Evolutionary conservation across 345 rosid species (phyloP), one percentile per base, ranked within the genome.

Genomic region (Euclidium syriacum): DNA sequence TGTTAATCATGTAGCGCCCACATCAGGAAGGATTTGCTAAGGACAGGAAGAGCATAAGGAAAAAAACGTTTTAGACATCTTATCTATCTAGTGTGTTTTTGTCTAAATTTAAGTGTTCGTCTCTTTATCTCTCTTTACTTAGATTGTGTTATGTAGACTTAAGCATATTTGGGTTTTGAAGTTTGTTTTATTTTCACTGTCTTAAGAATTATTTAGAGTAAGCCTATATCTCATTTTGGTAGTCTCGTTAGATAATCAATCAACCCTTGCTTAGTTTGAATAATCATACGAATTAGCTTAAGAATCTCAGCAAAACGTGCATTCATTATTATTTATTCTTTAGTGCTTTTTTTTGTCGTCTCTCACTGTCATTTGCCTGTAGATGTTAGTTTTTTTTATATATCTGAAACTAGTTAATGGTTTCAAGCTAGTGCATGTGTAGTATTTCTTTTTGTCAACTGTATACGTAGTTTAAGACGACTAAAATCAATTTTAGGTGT

Each of bases 111-210:
- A 72, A 65, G 67, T 51, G 40, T 49, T 63, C n/a, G 40, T 47
- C 16, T 46, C n/a, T n/a, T n/a, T n/a, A n/a, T 40, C 19, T 58
- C 54, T 43, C 35, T 46, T 26, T 33, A 52, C 67, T 51, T 73
- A 72, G 76, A 59, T 36, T 66, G 68, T 72, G 72, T 46, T 65
- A 58, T 65, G 52, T 65, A 72, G 72, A 72, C 76, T 43, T 41
- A 10, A 65, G 75, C 70, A 47, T 64, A 58, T 64, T 47, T 64
- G 48, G 48, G 75, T 49, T n/a, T 49, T 71, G 71, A 50, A 65
- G 66, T 60, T 72, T 58, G 42, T 44, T 52, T 34, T 34, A 5
- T n/a, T n/a, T n/a, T 55, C 27, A 65, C 22, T 57, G 36, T 9
- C 54, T 5, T 36, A 56, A 49, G 65, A 56, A 55, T 49, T 23